Percentiles rank a stretch among this genome's conserved stretches.
Evolutionary conservation across 148 eudicot species (phyloP).

Genomic region (Talinum fruticosum): DNA sequence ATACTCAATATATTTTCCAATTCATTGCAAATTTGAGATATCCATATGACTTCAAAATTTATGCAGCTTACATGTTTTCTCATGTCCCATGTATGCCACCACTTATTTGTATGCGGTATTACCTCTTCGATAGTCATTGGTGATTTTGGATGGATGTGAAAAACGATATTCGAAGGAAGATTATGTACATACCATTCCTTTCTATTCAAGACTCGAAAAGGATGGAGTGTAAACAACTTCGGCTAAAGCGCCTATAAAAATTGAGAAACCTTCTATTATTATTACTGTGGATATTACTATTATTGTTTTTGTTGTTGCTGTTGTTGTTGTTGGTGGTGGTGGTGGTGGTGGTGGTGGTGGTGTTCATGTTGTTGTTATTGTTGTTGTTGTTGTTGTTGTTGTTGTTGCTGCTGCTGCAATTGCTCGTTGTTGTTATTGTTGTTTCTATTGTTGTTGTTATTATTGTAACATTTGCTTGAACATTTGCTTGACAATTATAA

Average conservation of each 20-base stretch:
- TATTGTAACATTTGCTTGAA: no score
- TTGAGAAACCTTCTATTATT: no score
- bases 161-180: slow-evolving; percentile 62
- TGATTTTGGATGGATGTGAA: slow-evolving; percentile 53
- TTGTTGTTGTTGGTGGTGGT: no score
- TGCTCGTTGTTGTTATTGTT: no score
- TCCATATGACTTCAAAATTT: slow-evolving; percentile 41
- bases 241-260: slow-evolving; percentile 62
- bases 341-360: no score
- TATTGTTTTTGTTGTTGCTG: no score
- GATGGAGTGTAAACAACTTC: slow-evolving; percentile 57
- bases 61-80: slow-evolving; percentile 72
- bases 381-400: no score
- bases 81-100: slow-evolving; percentile 93
- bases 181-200: slow-evolving; percentile 88
- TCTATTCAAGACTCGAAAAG: slow-evolving; percentile 71
- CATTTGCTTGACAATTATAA: no score
- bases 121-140: slow-evolving; percentile 76
- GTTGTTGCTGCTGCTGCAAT: no score
- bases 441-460: no score
- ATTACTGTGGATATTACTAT: no score
- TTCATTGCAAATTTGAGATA: slow-evolving; percentile 51
- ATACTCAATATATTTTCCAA: slow-evolving; percentile 52
- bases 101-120: slow-evolving; percentile 58
- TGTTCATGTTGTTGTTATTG: no score